These are phyloP conservation scores for Candida dajiaensis DNA, from an alignment of 805 yeast genomes.

Conservation along the genomic window DNA sequence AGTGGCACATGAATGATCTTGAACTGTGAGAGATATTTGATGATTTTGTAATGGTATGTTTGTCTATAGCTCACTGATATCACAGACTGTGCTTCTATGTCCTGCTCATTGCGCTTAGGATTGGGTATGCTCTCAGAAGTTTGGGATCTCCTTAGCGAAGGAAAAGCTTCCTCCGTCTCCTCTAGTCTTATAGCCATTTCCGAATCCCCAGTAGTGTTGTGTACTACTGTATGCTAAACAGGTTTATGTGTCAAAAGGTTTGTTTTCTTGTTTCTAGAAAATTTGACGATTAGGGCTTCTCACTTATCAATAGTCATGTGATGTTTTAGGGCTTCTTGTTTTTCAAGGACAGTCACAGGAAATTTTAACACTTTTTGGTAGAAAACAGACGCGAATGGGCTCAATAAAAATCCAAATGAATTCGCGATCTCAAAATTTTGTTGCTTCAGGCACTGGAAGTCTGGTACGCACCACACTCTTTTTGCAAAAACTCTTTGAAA, in stretches of 20 bases:
- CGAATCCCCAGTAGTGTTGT: neutral
- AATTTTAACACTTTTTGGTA: neutral
- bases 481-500: slow-evolving; percentile 18
- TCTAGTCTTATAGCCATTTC: neutral
- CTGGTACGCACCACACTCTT: slow-evolving; percentile 16
- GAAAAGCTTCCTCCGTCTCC: neutral
- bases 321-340: neutral
- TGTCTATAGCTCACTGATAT: slow-evolving; percentile 8
- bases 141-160: neutral
- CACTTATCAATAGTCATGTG: neutral
- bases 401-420: neutral
- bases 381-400: neutral
- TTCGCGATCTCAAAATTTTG: slow-evolving; percentile 2
- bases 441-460: neutral
- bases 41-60: slow-evolving; percentile 13
- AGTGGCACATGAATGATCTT: slow-evolving; percentile 47
- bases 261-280: neutral
- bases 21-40: slow-evolving; percentile 20
- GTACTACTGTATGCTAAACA: neutral
- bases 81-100: slow-evolving; percentile 1
- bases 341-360: neutral
- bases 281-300: neutral
- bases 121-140: neutral
- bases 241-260: neutral
- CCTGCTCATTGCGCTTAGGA: neutral